Base-by-base conservation (phyloP, 306 rosid genomes). In the Acmispon strigosus region DNA sequence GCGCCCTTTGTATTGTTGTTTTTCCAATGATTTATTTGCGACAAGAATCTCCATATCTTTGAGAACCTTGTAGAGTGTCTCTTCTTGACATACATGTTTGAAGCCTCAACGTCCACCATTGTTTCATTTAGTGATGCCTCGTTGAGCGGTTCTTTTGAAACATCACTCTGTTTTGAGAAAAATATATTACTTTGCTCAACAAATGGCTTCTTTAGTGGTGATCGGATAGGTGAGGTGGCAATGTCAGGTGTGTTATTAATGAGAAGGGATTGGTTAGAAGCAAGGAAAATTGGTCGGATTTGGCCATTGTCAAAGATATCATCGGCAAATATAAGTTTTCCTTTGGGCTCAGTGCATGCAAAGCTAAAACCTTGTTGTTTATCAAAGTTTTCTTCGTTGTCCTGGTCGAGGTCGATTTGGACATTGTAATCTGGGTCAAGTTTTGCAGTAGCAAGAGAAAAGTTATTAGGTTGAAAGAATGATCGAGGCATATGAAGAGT, bases 281-380 rank as follows among this genome's bases (percentile, higher is more conserved):
- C 10, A 7, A 86, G 85, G 0, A 32, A 81, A 2, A 78, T 34
- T 7, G 86, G 77, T 2, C 86, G 85, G 68, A 90, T 85, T 76
- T 70, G 79, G 6, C 90, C 97, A 83, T 86, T 58, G 0, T 55
- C 49, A 62, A 90, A 90, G n/a, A 72, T 60, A 6, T 88, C 89
- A 34, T 86, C 89, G 0, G 90, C 95, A 15, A 78, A 73, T 20
- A 76, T 65, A 44, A 84, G 81, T 6, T 85, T 81, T 6, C 69
- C 81, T 22, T 83, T 82, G 5, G 83, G 80, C 14, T 73, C 84
- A 20, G 41, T 36, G 9, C 41, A 6, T 36, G 9, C 41, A 36
- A 36, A 36, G 9, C 41, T 36, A 36, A 36, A 36, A 1, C 10
- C 9, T 36, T 36, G 8, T 36, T 36, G 41, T 36, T 36, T 8